Percentiles rank a stretch among this genome's conserved stretches.
These are phyloP conservation scores for Syzygium syzygioides DNA, from an alignment of 441 rosid species.

Conservation along the genomic window DNA sequence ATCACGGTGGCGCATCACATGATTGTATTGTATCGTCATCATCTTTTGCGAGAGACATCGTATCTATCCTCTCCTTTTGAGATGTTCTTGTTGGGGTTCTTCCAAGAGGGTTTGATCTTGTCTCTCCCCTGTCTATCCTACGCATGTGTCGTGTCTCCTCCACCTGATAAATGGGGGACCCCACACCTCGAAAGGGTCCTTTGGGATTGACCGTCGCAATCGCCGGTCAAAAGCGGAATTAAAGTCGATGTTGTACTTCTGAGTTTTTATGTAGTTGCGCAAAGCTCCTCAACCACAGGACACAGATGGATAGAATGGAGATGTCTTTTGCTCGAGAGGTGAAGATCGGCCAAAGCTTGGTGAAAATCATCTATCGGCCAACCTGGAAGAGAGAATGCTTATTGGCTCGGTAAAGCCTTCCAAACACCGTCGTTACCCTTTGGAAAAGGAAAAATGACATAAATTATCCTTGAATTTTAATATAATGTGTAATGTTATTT, in stretches of 20 bases:
- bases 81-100: not conserved
- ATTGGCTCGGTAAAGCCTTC: not conserved
- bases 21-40: not conserved
- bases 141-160: not conserved
- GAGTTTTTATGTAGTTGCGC: not conserved
- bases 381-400: not conserved
- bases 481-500: rapidly evolving
- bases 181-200: not conserved
- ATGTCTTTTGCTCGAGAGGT: not conserved
- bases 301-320: not conserved
- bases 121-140: not conserved
- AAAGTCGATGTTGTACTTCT: not conserved
- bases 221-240: not conserved
- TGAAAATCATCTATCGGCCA: not conserved
- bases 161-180: not conserved
- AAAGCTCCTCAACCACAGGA: not conserved
- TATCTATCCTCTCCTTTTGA: not conserved
- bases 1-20: not conserved
- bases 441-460: not conserved
- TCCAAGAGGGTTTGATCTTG: not conserved
- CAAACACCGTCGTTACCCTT: rapidly evolving
- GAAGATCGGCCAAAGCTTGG: not conserved
- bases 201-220: not conserved
- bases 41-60: not conserved
- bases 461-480: not conserved